Evolutionary conservation across 108 stramenopile genomes (phyloP), one percentile per base, ranked within the genome.

Genomic region (Heterococcus sp.): DNA sequence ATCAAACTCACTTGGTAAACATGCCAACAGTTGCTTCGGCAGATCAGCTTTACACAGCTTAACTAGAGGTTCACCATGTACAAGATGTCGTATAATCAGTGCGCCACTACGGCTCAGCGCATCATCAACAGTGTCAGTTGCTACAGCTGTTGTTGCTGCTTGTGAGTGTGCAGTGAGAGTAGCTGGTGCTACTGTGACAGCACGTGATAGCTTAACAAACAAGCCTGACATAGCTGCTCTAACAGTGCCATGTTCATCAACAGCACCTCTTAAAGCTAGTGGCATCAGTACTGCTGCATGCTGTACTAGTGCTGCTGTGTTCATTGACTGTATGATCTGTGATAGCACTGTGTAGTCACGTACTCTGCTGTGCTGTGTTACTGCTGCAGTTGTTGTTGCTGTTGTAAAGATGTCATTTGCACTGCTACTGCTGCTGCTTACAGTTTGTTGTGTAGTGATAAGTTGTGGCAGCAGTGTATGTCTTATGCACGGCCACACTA

Each of bases 21-120:
- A 1, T 1, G 35, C 58, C 2, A 69, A 46, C 0, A 83, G 32
- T 0, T 21, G n/a, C 33, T 3, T 69, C 4, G 82, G 82, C 35
- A 83, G 68, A 26, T 66, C 31, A 0, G 36, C 34, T 0, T 70
- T 40, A 35, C 40, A 36, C 27, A 78, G 69, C 58, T 30, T 40
- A 35, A 58, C 68, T 26, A 78, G 77, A 2, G 77, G 77, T 58
- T 78, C 38, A 26, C 77, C 77, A 0, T 70, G 30, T 37, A 78
- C 77, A 3, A 78, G 77, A 32, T 78, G 77, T 35, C 77, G 70
- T 11, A 37, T 66, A 37, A 78, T 71, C 0, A 78, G 77, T 70
- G 69, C 30, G 46, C 46, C 46, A 21, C 21, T 58, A 21, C 46
- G 46, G 46, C 46, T 58, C 46, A 58, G 46, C 46, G 8, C 46